phyloP scores from a whole-genome alignment of 2,329 filamentous ascomycete genomes.

The Fusarium sp. region DNA sequence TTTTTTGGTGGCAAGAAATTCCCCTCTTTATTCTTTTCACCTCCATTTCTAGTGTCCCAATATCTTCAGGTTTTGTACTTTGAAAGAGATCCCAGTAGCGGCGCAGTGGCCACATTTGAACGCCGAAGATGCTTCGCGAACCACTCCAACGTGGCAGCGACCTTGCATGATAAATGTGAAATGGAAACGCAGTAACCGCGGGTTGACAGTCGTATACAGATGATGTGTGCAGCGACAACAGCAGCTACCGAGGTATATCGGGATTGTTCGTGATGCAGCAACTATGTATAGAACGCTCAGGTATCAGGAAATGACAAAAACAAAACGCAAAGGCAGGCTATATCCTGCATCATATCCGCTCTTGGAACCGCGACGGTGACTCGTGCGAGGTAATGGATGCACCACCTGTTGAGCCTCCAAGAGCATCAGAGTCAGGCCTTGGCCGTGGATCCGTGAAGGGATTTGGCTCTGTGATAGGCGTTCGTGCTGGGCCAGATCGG shows the following conservation, averaged over 20 bases:
- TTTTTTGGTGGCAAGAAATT: slow-evolving; percentile 17
- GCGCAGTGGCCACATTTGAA: slow-evolving; percentile 45
- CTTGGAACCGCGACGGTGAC: slow-evolving; percentile 47
- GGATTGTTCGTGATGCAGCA: slow-evolving; percentile 41
- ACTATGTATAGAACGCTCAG: slow-evolving; percentile 49
- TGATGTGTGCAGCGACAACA: slow-evolving; percentile 16
- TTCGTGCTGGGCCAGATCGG: slow-evolving; percentile 74
- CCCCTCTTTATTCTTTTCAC: slow-evolving; percentile 28
- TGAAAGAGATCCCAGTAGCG: slow-evolving; percentile 44
- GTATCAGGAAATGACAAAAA: slow-evolving; percentile 35
- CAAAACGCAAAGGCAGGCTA: slow-evolving; percentile 15
- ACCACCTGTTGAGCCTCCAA: slow-evolving; percentile 44
- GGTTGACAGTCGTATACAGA: slow-evolving; percentile 19
- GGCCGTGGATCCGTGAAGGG: slow-evolving; percentile 59
- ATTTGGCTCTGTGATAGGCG: slow-evolving; percentile 68
- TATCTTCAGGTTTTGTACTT: slow-evolving; percentile 35
- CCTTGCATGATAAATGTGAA: slow-evolving; percentile 22
- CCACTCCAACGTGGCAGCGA: slow-evolving; percentile 29
- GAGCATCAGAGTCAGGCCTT: slow-evolving; percentile 45
- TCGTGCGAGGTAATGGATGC: slow-evolving; percentile 43
- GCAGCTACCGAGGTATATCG: slow-evolving; percentile 21
- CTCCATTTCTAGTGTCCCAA: slow-evolving; percentile 29
- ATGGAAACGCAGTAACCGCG: slow-evolving; percentile 26
- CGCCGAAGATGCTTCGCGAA: slow-evolving; percentile 47
- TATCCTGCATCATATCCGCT: slow-evolving; percentile 46